Percentiles rank a stretch among this genome's conserved stretches.
phyloP scores from a whole-genome alignment of 257 asterid genomes.

The Phtheirospermum japonicum region DNA sequence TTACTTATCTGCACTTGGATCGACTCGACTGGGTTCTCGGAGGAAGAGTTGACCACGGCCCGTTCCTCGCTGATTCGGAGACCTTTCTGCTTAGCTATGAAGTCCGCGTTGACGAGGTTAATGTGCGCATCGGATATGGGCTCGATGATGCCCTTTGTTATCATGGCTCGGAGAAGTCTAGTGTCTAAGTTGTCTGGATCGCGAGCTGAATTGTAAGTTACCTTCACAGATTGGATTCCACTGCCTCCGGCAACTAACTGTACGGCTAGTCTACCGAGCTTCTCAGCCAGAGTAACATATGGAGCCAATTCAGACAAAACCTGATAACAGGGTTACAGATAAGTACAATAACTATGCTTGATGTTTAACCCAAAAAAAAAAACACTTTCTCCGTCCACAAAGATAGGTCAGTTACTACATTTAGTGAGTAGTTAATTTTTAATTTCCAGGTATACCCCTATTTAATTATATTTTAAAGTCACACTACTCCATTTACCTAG shows the following conservation, averaged over 20 bases:
- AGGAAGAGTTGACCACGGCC: conserved; percentile 51
- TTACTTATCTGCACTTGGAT: conserved; percentile 76
- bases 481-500: too few species aligned
- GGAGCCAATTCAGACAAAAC: conserved; percentile 93
- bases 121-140: conserved; percentile 76
- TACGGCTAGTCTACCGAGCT: conserved; percentile 84
- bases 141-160: conserved; percentile 89
- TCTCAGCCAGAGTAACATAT: conserved; percentile 81
- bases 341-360: not conserved
- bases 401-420: too few species aligned
- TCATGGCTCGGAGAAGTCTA: conserved; percentile 94
- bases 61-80: conserved; percentile 86
- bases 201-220: conserved; percentile 69
- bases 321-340: conserved; percentile 38
- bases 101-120: conserved; percentile 97
- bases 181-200: conserved; percentile 91
- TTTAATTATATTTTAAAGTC: too few species aligned
- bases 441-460: too few species aligned
- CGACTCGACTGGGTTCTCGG: conserved; percentile 66
- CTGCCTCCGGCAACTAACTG: conserved; percentile 94
- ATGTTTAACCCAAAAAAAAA: not conserved
- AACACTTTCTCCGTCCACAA: not conserved
- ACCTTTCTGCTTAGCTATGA: conserved; percentile 92
- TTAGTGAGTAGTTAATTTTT: too few species aligned
- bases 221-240: conserved; percentile 83